Percentiles rank a stretch among this genome's conserved stretches.
Conservation (phyloP, 2,329 filamentous ascomycete genomes). For the Ustulina deusta region DNA sequence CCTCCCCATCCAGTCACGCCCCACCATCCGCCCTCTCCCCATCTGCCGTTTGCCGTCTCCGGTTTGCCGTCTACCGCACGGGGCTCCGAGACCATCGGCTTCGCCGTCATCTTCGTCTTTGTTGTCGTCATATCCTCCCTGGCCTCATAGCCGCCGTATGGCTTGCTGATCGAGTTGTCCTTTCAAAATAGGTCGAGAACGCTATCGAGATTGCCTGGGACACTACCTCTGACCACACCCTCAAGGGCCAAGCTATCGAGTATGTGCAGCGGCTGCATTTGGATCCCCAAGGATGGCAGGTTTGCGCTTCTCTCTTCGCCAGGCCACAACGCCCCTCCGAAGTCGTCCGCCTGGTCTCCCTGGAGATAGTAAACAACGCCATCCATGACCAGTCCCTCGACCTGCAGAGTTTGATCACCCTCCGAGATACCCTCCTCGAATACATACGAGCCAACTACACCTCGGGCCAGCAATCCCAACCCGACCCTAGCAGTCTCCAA, state of each 20-base stretch:
- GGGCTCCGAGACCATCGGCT: neutral
- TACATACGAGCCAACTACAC: slow-evolving; percentile 85
- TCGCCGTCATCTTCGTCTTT: slow-evolving; percentile 28
- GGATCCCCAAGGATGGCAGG: slow-evolving; percentile 89
- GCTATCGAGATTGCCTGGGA: slow-evolving; percentile 95
- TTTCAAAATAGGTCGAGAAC: slow-evolving; percentile 78
- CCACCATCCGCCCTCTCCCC: slow-evolving; percentile 41
- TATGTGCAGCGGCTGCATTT: slow-evolving; percentile 82
- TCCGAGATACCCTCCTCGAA: slow-evolving; percentile 84
- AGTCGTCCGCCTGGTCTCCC: slow-evolving; percentile 86
- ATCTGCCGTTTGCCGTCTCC: slow-evolving; percentile 46
- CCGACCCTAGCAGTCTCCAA: slow-evolving; percentile 83
- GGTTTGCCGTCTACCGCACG: slow-evolving; percentile 6
- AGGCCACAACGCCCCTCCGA: slow-evolving; percentile 81
- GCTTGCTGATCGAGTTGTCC: slow-evolving; percentile 36
- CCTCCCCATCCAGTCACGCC: slow-evolving; percentile 18
- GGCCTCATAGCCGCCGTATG: neutral
- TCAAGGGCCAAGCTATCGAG: slow-evolving; percentile 86
- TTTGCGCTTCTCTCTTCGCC: slow-evolving; percentile 87
- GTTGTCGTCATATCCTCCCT: neutral
- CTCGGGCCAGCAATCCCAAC: slow-evolving; percentile 63
- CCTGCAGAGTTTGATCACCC: slow-evolving; percentile 74
- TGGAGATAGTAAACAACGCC: slow-evolving; percentile 94
- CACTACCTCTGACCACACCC: slow-evolving; percentile 77
- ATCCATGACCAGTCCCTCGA: slow-evolving; percentile 85